Evolutionary conservation across 2,329 filamentous ascomycete genomes (phyloP).

Genomic region (Calonectria henricotiae): DNA sequence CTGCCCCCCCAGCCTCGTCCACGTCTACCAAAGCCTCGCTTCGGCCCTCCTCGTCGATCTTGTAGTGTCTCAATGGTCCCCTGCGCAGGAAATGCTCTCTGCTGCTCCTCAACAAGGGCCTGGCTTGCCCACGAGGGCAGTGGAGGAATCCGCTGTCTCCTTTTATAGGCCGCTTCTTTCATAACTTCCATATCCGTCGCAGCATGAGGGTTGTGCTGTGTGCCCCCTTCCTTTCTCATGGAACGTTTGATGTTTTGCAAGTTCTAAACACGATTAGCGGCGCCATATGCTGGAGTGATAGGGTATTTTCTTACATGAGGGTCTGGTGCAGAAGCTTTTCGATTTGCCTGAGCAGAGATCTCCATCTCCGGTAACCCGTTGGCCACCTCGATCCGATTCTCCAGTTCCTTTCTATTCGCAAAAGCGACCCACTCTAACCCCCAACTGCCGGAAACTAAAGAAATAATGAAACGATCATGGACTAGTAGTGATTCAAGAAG

Average conservation of each 20-base stretch:
- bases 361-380: conserved; percentile 49
- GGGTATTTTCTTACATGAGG: conserved; percentile 58
- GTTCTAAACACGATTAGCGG: conserved; percentile 51
- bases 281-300: too few relatives aligned
- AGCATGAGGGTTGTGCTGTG: conserved; percentile 39
- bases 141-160: conserved; percentile 47
- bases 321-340: conserved; percentile 48
- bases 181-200: conserved; percentile 56
- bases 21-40: background rate
- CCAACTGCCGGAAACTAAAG: conserved; percentile 51
- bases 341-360: conserved; percentile 48
- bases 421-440: conserved; percentile 53
- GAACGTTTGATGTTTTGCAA: conserved; percentile 54
- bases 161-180: conserved; percentile 55
- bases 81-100: conserved; percentile 36
- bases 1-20: background rate
- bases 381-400: conserved; percentile 50
- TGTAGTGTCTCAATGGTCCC: conserved; percentile 29
- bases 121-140: conserved; percentile 57
- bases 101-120: conserved; percentile 47
- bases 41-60: conserved; percentile 1
- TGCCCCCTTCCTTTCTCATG: conserved; percentile 35
- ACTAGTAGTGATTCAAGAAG: conserved; percentile 50
- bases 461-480: conserved; percentile 55
- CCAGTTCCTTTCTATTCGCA: conserved; percentile 50